Evolutionary conservation across 495 filamentous ascomycete genomes (phyloP), one percentile per base, ranked within the genome.

Genomic region (Penicillium steckii): DNA sequence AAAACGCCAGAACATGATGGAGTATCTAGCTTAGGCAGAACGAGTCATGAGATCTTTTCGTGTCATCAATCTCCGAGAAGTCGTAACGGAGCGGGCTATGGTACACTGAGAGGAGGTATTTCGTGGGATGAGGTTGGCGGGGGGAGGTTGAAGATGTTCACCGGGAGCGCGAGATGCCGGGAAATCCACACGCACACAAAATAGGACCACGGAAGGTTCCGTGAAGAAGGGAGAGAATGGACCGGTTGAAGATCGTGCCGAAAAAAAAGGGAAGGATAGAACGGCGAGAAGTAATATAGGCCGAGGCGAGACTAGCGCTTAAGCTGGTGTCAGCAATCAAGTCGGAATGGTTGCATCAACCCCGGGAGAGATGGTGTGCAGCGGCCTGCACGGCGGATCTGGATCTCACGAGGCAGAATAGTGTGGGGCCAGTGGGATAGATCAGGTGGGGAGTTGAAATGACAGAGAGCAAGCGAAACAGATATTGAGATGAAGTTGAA

Each of bases 1-100:
- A 76, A 97, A 97, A 71, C 91, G 85, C 92, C 92, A 97, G 71
- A 97, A 97, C 92, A 97, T 97, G 74, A 70, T 90, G 86, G 67
- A 69, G 63, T 78, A 73, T 69, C 67, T 67, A 65, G 68, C 56
- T n/a, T 58, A 58, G 54, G 59, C 60, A 50, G 61, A 64, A 64
- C 60, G 55, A 70, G 55, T 73, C 75, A 77, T 73, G 68, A 60
- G 69, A 72, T 58, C n/a, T 52, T 58, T 60, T 63, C 45, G 55
- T 57, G 53, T 57, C 48, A 53, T 56, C 52, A 46, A 53, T 61
- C 60, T 65, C 64, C 56, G 55, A 57, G 44, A 46, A 54, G 50
- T 67, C 55, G 59, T 59, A 61, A 62, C 60, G 62, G 56, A 57
- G 60, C 50, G 43, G 43, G 61, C 56, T 66, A 67, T 65, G 63